These are phyloP conservation scores for Rhypophila decipiens DNA, from an alignment of 495 filamentous ascomycete species.

Conservation along the genomic window DNA sequence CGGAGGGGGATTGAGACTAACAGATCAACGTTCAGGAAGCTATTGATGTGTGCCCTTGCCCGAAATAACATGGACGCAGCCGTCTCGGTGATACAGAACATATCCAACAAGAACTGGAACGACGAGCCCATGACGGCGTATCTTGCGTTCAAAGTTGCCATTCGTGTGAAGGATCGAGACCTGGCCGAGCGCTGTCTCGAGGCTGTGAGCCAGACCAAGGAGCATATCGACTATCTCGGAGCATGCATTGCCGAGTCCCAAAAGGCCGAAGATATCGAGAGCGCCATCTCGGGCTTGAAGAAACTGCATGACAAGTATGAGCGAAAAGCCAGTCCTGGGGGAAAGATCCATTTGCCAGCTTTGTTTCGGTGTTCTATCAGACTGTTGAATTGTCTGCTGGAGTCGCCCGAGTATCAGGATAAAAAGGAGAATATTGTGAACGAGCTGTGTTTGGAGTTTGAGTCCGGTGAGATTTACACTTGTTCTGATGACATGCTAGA, in stretches of 20 bases:
- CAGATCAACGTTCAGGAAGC: conserved; percentile 48
- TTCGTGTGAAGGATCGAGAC: conserved; percentile 50
- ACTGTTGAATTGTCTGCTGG: conserved; percentile 50
- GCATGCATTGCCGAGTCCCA: conserved; percentile 75
- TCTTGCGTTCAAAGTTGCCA: conserved; percentile 67
- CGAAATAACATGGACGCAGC: conserved; percentile 48
- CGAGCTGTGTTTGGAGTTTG: conserved; percentile 57
- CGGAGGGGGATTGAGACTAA: neutral
- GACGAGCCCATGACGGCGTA: conserved; percentile 60
- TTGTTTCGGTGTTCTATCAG: conserved; percentile 59
- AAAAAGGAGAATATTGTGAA: conserved; percentile 26
- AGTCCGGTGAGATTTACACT: conserved; percentile 45
- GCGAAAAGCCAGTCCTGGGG: conserved; percentile 37
- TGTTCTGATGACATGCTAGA: too few relatives aligned
- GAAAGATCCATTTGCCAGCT: conserved; percentile 58
- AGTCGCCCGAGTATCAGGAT: conserved; percentile 20
- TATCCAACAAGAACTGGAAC: conserved; percentile 51
- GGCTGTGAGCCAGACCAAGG: conserved; percentile 36
- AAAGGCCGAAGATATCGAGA: conserved; percentile 50
- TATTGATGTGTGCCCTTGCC: conserved; percentile 59
- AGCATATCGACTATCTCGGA: conserved; percentile 57
- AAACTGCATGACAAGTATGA: conserved; percentile 52
- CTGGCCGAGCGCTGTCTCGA: conserved; percentile 55
- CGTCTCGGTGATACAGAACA: conserved; percentile 47
- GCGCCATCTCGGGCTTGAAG: conserved; percentile 53